Conservation (phyloP, 306 rosid genomes). For the Hylodesmum podocarpum region DNA sequence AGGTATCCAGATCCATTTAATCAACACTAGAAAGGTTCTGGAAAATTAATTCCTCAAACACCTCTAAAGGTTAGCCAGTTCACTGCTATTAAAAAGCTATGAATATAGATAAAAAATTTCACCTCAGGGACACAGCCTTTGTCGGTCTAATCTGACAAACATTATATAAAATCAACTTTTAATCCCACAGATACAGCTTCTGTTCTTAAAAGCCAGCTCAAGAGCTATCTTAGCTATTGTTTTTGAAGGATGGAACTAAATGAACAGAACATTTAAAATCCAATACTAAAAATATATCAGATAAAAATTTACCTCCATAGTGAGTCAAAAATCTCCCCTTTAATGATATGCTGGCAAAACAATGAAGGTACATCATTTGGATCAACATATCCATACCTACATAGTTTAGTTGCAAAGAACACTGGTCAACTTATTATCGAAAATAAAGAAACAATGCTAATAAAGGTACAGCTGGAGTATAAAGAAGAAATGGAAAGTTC, state of each 20-base stretch:
- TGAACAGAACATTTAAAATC: not conserved
- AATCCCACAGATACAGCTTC: conserved; percentile 35
- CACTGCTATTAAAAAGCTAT: not conserved
- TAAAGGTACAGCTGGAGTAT: not conserved
- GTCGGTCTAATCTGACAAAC: not conserved
- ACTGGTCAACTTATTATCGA: not conserved
- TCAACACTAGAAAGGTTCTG: not conserved
- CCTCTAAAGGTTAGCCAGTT: not conserved
- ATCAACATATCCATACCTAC: conserved; percentile 83
- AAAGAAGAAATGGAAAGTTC: not conserved
- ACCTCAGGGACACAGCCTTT: not conserved
- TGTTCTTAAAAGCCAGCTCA: not conserved
- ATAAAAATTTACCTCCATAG: conserved; percentile 67
- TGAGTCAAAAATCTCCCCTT: conserved; percentile 59
- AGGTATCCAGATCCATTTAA: not conserved
- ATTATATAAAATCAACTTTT: not conserved
- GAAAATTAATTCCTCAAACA: not conserved
- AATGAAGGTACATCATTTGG: conserved; percentile 68
- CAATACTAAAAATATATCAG: not conserved
- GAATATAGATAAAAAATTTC: not conserved
- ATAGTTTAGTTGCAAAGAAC: conserved; percentile 1
- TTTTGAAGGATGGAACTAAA: not conserved
- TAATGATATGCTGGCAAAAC: conserved; percentile 66
- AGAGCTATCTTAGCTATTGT: not conserved
- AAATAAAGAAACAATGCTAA: conserved; percentile 3